Percentiles rank a stretch among this genome's conserved stretches.
phyloP scores from a whole-genome alignment of 768 basidiomycete species.

The Russula earlei region DNA sequence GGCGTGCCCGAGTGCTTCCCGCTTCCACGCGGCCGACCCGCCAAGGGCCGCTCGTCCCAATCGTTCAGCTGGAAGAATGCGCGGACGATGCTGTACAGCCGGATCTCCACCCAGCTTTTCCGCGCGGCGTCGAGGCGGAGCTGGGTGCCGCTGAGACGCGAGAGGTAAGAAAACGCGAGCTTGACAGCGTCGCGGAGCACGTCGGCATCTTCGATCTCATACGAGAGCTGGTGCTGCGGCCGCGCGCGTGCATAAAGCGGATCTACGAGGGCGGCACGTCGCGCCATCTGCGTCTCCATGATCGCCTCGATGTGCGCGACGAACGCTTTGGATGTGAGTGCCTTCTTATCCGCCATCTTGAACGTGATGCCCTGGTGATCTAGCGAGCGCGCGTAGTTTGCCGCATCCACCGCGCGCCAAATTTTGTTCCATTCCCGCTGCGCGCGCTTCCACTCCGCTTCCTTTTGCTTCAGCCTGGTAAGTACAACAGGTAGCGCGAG shows the following conservation, averaged over 20 bases:
- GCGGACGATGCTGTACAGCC: slow-evolving; percentile 66
- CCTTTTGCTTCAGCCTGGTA: slow-evolving; percentile 84
- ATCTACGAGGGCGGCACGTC: slow-evolving; percentile 51
- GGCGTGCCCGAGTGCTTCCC: background rate
- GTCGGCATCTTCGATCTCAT: slow-evolving; percentile 58
- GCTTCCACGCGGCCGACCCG: background rate
- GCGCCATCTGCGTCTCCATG: slow-evolving; percentile 71
- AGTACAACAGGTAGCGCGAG: slow-evolving; percentile 87
- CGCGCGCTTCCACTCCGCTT: slow-evolving; percentile 97
- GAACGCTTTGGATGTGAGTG: slow-evolving; percentile 63
- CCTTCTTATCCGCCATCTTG: slow-evolving; percentile 85
- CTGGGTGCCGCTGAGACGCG: slow-evolving; percentile 84
- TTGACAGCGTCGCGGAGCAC: slow-evolving; percentile 85
- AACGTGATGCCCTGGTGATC: slow-evolving; percentile 91
- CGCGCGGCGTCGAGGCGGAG: slow-evolving; percentile 64
- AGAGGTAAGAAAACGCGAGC: slow-evolving; percentile 82
- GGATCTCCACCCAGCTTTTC: slow-evolving; percentile 72
- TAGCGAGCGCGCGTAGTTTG: slow-evolving; percentile 87
- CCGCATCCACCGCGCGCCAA: slow-evolving; percentile 92
- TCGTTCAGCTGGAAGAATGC: slow-evolving; percentile 43
- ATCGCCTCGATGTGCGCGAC: slow-evolving; percentile 79
- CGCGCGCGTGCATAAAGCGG: slow-evolving; percentile 49
- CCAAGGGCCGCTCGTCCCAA: slow-evolving; percentile 13
- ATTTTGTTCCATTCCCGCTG: slow-evolving; percentile 98
- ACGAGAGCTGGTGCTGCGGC: slow-evolving; percentile 72